Conservation (phyloP, 768 basidiomycete genomes). For the Psilocybe cubensis region DNA sequence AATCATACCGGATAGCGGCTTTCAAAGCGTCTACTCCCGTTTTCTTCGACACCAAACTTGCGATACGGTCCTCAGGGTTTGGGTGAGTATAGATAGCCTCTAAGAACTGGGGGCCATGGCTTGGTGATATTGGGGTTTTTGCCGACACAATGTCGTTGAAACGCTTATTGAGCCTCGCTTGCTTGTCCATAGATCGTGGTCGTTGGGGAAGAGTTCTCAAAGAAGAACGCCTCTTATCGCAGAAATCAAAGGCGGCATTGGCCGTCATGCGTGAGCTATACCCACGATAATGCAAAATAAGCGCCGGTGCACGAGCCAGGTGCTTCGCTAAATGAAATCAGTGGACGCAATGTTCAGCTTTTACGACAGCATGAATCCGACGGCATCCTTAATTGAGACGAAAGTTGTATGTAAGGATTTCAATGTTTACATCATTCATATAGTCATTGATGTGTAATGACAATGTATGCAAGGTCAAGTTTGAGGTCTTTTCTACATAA, state of each 20-base stretch:
- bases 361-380: too few relatives aligned
- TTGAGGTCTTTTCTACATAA: background rate
- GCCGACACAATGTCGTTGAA: slow-evolving; percentile 38
- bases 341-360: too few relatives aligned
- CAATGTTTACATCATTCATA: background rate
- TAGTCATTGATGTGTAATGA: background rate
- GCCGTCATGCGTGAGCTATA: background rate
- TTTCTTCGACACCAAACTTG: slow-evolving; percentile 34
- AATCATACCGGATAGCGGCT: slow-evolving; percentile 42
- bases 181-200: background rate
- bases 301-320: slow-evolving; percentile 8
- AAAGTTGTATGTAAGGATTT: too few relatives aligned
- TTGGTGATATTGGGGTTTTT: slow-evolving; percentile 23
- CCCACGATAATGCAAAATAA: slow-evolving; percentile 1
- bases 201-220: background rate
- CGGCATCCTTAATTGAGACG: too few relatives aligned
- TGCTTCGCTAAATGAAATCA: background rate
- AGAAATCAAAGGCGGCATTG: background rate
- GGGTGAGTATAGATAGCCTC: slow-evolving; percentile 46
- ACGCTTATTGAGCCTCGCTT: slow-evolving; percentile 31
- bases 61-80: slow-evolving; percentile 38
- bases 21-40: slow-evolving; percentile 42
- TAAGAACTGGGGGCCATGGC: slow-evolving; percentile 39
- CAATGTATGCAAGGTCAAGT: background rate
- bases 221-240: background rate